A percentile compares a stretch with the other conserved stretches of the same genome.
Conservation (phyloP, 345 rosid genomes). For the Eucalyptus erythrocorys region DNA sequence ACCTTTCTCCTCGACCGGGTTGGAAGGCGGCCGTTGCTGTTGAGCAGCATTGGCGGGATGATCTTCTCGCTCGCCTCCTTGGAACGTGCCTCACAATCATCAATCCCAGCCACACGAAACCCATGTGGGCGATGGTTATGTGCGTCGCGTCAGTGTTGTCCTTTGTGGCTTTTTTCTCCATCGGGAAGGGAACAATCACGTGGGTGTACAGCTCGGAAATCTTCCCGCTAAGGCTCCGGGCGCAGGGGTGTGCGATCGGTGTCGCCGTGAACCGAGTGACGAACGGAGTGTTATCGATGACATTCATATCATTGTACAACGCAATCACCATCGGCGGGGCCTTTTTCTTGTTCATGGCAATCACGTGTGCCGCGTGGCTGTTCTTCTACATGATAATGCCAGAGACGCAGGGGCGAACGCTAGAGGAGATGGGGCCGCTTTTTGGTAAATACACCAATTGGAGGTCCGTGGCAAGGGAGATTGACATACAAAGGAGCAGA, state of each 20-base stretch:
- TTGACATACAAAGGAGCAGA: not conserved
- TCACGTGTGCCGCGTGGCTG: conserved; percentile 33
- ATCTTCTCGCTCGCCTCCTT: conserved; percentile 25
- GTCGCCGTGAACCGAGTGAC: conserved; percentile 52
- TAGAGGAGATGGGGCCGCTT: conserved; percentile 56
- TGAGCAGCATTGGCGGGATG: conserved; percentile 72
- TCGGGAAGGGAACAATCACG: conserved; percentile 69
- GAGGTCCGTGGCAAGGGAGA: conserved; percentile 19
- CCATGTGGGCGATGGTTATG: conserved; percentile 54
- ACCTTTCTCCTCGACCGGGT: conserved; percentile 57
- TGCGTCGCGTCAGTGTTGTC: conserved; percentile 38
- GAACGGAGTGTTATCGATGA: conserved; percentile 51
- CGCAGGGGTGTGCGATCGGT: conserved; percentile 54
- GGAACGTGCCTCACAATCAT: conserved; percentile 30
- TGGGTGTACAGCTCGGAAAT: conserved; percentile 79
- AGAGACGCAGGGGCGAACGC: conserved; percentile 55
- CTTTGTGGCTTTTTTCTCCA: conserved; percentile 54
- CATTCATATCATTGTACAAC: conserved; percentile 31
- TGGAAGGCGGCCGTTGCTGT: conserved; percentile 81
- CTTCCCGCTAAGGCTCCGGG: conserved; percentile 65
- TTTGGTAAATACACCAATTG: conserved; percentile 35
- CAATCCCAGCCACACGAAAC: conserved; percentile 16
- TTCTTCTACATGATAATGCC: conserved; percentile 45
- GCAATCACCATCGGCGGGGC: conserved; percentile 64
- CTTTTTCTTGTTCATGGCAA: conserved; percentile 41